phyloP scores from a whole-genome alignment of 2,329 filamentous ascomycete genomes.

The Pseudogymnoascus sp. region DNA sequence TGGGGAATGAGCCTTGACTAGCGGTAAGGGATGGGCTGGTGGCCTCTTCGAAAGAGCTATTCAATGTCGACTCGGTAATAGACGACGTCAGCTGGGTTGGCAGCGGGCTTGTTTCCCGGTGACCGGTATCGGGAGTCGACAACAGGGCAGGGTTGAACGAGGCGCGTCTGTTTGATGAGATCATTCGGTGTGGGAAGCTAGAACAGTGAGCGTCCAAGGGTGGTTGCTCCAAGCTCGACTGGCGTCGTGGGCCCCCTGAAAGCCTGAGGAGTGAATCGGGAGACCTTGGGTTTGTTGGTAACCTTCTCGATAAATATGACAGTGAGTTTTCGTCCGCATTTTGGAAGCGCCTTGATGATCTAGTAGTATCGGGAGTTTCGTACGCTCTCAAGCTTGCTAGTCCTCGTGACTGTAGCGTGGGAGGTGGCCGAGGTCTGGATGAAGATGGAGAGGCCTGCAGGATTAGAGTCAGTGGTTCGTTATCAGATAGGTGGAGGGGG shows the following conservation, averaged over 20 bases:
- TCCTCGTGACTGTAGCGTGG: not conserved
- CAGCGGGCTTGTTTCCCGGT: not conserved
- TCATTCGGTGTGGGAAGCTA: slow-evolving; percentile 8
- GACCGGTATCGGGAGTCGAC: slow-evolving; percentile 46
- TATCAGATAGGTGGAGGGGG: not conserved
- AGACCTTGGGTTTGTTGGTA: not conserved
- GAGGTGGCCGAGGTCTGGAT: not conserved
- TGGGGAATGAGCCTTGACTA: slow-evolving; percentile 47
- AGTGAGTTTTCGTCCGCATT: not conserved
- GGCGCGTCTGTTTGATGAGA: not conserved
- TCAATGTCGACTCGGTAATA: slow-evolving; percentile 41
- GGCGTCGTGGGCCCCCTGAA: not conserved
- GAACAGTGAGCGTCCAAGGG: slow-evolving; percentile 13
- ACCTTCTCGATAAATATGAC: not conserved
- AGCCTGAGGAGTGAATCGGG: not conserved
- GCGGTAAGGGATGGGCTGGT: slow-evolving; percentile 16
- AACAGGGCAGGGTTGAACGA: slow-evolving; percentile 30
- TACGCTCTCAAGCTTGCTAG: not conserved
- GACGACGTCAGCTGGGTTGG: slow-evolving; percentile 33
- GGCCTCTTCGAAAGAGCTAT: slow-evolving; percentile 24
- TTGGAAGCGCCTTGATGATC: not conserved
- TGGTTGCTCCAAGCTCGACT: not conserved
- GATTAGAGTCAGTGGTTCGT: not conserved
- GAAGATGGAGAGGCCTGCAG: not conserved
- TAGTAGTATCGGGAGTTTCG: not conserved